Evolutionary conservation across 495 filamentous ascomycete species (phyloP).

Genomic region (Penicillium taxi): DNA sequence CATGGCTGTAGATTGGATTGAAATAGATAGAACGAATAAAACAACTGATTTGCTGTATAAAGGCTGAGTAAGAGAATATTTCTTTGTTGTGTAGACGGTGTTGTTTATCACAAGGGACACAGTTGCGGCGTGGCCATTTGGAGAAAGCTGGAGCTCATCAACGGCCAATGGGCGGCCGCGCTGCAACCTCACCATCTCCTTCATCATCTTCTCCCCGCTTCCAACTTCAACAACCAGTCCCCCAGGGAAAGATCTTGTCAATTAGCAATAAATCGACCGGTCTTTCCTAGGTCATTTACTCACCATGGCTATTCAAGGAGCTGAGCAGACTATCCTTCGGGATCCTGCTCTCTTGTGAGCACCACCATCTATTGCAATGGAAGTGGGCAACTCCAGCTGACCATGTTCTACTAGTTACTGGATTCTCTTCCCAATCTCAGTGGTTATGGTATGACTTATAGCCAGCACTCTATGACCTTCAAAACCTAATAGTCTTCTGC

Average conservation of each 20-base stretch:
- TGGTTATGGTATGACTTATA: slow-evolving; percentile 72
- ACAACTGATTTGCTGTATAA: not conserved
- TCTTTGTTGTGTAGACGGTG: slow-evolving; percentile 1
- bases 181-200: slow-evolving; percentile 18
- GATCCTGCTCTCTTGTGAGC: slow-evolving; percentile 95
- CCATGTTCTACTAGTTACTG: slow-evolving; percentile 61
- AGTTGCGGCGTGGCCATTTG: slow-evolving; percentile 43
- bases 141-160: slow-evolving; percentile 31
- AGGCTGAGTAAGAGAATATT: no score
- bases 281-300: slow-evolving; percentile 43
- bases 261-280: slow-evolving; percentile 42
- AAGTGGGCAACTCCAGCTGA: slow-evolving; percentile 9
- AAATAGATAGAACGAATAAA: not conserved
- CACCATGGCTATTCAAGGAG: slow-evolving; percentile 71
- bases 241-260: not conserved
- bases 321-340: slow-evolving; percentile 90
- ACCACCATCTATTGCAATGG: slow-evolving; percentile 2
- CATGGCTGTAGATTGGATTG: slow-evolving; percentile 19
- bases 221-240: slow-evolving; percentile 5
- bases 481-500: not conserved
- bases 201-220: slow-evolving; percentile 10
- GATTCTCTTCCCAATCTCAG: slow-evolving; percentile 94
- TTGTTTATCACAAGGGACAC: slow-evolving; percentile 20
- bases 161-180: slow-evolving; percentile 22
- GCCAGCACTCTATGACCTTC: not conserved